Base-by-base conservation (phyloP, 2,329 filamentous ascomycete genomes). In the Cladophialophora yegresii region DNA sequence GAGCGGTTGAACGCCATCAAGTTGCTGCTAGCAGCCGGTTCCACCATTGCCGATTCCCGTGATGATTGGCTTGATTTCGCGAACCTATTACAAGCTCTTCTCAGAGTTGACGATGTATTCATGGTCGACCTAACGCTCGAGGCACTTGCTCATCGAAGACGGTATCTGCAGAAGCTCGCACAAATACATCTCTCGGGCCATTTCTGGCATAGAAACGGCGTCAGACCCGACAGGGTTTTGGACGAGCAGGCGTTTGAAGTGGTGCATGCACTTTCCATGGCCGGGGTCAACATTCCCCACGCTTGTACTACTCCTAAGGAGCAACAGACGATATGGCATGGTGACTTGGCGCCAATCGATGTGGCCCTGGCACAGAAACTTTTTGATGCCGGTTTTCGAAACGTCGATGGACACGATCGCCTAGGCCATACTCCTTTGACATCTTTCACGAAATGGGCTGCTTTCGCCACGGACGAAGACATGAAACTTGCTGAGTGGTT, bases 301-400 rank as follows among this genome's bases (percentile, higher is more conserved):
- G 58, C 49, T 40, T 49, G 51, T 12, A 28, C 32, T 23, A 45
- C 13, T 54, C 49, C 49, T 36, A 4, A 6, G 40, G 16, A 7
- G 4, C 58, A 54, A 33, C 36, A 12, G 8, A 61, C 58, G 22
- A 26, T 61, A 20, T 61, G 50, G n/a, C 58, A 61, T 54, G 4
- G 16, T n/a, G 12, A 1, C 8, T 1, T 9, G 22, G 0, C 7
- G 13, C 7, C 2, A 5, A 0, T 54, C 1, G 2, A 2, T 6
- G 28, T 36, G 8, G 9, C 26, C 10, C 5, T 3, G 3, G 58
- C 58, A 7, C 47, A 61, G 49, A 53, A 30, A 12, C n/a, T 61
- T 2, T 61, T 22, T n/a, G 26, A 53, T 53, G 13, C 49, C 20
- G 58, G 49, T 1, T 61, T 61, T 43, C n/a, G 28, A 13, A 45